Conservation (phyloP, 306 rosid genomes). For the Malus orientalis region DNA sequence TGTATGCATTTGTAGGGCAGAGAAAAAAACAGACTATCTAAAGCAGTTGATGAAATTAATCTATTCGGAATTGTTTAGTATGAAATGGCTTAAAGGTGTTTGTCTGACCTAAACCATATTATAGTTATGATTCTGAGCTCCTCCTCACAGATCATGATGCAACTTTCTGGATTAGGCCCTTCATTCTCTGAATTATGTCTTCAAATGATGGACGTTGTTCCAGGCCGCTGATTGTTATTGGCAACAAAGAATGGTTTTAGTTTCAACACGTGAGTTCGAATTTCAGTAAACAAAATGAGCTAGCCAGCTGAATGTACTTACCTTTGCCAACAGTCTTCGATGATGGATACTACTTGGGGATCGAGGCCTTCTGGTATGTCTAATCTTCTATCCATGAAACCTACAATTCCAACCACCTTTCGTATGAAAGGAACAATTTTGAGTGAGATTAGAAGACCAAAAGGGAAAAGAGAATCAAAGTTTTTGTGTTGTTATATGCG, state of each 20-base stretch:
- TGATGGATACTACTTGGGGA: slow-evolving; percentile 45
- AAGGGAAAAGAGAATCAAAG: not conserved
- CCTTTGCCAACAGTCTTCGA: slow-evolving; percentile 72
- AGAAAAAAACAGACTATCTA: not conserved
- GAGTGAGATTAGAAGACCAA: not conserved
- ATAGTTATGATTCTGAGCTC: slow-evolving; percentile 26
- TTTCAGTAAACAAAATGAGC: not conserved
- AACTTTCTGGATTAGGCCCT: slow-evolving; percentile 23
- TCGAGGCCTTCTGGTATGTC: slow-evolving; percentile 62
- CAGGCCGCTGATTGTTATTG: slow-evolving; percentile 44
- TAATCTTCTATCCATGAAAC: slow-evolving; percentile 72
- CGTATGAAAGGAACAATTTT: slow-evolving; percentile 9
- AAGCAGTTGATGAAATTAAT: not conserved
- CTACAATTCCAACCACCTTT: slow-evolving; percentile 81
- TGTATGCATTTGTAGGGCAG: not conserved
- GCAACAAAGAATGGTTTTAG: slow-evolving; percentile 18
- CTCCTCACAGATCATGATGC: slow-evolving; percentile 23
- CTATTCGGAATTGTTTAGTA: not conserved
- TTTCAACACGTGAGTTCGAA: slow-evolving; percentile 10
- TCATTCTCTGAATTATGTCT: slow-evolving; percentile 51
- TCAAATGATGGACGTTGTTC: slow-evolving; percentile 65
- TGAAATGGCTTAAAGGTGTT: not conserved
- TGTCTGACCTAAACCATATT: slow-evolving; percentile 1
- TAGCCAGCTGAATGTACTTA: not conserved
- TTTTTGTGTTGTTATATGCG: not conserved